A percentile compares a stretch with the other conserved stretches of the same genome.
Evolutionary conservation across 352 stramenopile species (phyloP).

Genomic region (Globisporangium polare): DNA sequence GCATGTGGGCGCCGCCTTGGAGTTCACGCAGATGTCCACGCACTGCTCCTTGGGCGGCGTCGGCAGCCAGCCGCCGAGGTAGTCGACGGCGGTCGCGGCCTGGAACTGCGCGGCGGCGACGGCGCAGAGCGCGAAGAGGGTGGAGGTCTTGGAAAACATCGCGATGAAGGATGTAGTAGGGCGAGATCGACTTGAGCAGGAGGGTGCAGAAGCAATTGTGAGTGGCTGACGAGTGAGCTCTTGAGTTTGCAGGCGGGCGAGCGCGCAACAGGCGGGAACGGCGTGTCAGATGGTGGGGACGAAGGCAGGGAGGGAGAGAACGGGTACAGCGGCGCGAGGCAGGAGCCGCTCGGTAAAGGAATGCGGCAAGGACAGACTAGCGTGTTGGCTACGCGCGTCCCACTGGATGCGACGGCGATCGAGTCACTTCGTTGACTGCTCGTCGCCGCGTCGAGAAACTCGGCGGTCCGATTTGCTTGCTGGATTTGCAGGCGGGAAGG

Average conservation of each 20-base stretch:
- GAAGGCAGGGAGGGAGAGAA: not conserved
- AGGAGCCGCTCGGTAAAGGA: constrained; percentile 1
- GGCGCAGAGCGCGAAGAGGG: constrained; percentile 10
- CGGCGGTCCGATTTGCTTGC: not conserved
- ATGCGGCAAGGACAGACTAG: not conserved
- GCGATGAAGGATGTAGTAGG: not conserved
- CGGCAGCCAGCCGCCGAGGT: constrained; percentile 57
- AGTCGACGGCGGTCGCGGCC: constrained; percentile 32
- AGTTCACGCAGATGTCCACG: constrained; percentile 72
- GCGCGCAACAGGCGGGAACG: not conserved
- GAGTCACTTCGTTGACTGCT: not conserved
- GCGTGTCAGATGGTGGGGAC: not conserved
- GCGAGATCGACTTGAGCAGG: not conserved
- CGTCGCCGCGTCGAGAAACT: not conserved
- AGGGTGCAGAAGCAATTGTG: constrained; percentile 10
- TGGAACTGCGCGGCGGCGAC: constrained; percentile 13
- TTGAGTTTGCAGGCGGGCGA: not conserved
- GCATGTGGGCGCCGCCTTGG: constrained; percentile 53
- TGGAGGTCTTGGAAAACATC: constrained; percentile 16
- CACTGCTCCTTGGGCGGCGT: constrained; percentile 48
- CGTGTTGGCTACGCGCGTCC: constrained; percentile 3
- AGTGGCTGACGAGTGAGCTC: not conserved
- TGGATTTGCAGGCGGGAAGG: not conserved
- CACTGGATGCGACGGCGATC: not conserved
- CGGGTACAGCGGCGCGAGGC: not conserved